Evolutionary conservation across 2,329 filamentous ascomycete species (phyloP).

Genomic region (Fusarium sulawesiense): DNA sequence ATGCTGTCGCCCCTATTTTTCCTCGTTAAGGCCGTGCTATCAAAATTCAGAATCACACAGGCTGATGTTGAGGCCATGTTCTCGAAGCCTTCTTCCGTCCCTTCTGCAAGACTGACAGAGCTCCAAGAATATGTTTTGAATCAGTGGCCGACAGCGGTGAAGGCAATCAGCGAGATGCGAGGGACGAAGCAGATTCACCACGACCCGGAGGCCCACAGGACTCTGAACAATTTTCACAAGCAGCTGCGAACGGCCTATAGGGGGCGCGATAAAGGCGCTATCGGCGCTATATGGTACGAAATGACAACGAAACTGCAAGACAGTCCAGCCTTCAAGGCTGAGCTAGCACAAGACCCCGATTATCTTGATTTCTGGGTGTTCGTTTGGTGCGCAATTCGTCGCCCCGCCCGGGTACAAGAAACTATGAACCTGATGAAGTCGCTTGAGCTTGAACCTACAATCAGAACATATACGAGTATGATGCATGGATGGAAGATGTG

Average conservation of each 20-base stretch:
- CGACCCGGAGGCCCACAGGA: slow-evolving; percentile 10
- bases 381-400: slow-evolving; percentile 53
- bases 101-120: slow-evolving; percentile 30
- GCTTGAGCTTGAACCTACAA: slow-evolving; percentile 66
- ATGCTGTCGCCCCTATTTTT: slow-evolving; percentile 48
- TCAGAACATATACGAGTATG: slow-evolving; percentile 78
- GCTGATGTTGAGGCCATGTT: slow-evolving; percentile 38
- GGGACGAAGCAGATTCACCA: neutral
- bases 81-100: slow-evolving; percentile 28
- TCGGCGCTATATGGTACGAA: slow-evolving; percentile 51
- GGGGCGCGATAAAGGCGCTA: slow-evolving; percentile 46
- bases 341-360: slow-evolving; percentile 50
- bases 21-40: slow-evolving; percentile 41
- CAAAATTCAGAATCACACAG: slow-evolving; percentile 27
- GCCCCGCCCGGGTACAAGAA: slow-evolving; percentile 48
- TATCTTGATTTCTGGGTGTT: slow-evolving; percentile 56
- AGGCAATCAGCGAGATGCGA: slow-evolving; percentile 35
- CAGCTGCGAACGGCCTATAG: slow-evolving; percentile 48
- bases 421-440: slow-evolving; percentile 57
- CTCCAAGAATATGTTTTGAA: slow-evolving; percentile 45
- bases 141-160: slow-evolving; percentile 46
- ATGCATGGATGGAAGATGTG: slow-evolving; percentile 75
- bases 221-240: slow-evolving; percentile 41
- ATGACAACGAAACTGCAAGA: slow-evolving; percentile 44
- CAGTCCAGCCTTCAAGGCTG: slow-evolving; percentile 39